Conservation (phyloP, 2,329 filamentous ascomycete genomes). For the Exserohilum rostratum region DNA sequence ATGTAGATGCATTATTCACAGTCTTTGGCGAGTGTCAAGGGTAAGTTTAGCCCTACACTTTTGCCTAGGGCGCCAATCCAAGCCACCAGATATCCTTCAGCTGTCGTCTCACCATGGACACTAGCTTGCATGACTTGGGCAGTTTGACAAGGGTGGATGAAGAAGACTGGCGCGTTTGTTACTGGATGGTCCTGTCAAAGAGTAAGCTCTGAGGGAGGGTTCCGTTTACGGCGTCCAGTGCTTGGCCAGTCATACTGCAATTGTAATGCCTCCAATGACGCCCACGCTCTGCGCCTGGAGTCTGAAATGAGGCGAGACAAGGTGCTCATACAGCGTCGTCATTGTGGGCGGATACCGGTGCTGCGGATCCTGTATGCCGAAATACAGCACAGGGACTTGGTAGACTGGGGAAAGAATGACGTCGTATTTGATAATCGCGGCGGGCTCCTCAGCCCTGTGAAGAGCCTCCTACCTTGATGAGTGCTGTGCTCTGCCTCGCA, state of each 20-base stretch:
- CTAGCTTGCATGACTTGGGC: conserved; percentile 75
- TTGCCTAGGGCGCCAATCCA: conserved; percentile 90
- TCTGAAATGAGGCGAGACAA: conserved; percentile 45
- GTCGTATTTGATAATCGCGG: conserved; percentile 44
- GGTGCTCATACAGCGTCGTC: conserved; percentile 42
- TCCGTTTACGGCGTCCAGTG: neutral
- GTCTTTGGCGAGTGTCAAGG: conserved; percentile 62
- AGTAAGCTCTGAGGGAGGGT: neutral
- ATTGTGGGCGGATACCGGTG: conserved; percentile 40
- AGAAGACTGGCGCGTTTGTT: conserved; percentile 79
- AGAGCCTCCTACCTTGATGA: conserved; percentile 25
- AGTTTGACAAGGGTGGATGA: conserved; percentile 90
- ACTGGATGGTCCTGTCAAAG: conserved; percentile 75
- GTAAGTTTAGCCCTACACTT: conserved; percentile 78
- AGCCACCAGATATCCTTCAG: conserved; percentile 76
- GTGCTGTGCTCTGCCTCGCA: neutral
- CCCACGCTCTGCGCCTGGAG: conserved; percentile 44
- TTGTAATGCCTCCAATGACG: conserved; percentile 48
- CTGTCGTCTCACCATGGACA: conserved; percentile 45
- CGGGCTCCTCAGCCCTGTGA: neutral
- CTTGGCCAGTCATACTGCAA: conserved; percentile 38
- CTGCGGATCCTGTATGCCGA: conserved; percentile 37
- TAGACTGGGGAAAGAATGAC: conserved; percentile 53
- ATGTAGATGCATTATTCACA: neutral
- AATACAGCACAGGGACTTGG: conserved; percentile 54